Evolutionary conservation across 352 stramenopile species (phyloP).

Genomic region (Phytopythium delawarense): DNA sequence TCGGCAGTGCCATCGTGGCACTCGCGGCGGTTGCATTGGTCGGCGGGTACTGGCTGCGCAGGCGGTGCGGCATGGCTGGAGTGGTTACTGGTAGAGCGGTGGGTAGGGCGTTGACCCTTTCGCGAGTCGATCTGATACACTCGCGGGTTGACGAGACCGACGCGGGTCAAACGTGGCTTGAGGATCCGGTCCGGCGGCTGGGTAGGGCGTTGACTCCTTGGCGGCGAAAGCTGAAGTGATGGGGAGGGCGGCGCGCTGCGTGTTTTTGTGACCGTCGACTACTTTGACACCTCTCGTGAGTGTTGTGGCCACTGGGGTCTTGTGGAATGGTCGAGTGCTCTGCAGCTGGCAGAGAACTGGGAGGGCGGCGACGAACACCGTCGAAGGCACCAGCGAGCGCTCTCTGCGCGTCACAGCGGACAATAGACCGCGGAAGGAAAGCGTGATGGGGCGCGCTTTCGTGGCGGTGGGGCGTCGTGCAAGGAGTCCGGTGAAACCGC

Average conservation of each 20-base stretch:
- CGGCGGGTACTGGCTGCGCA: conserved; percentile 4
- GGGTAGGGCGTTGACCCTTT: not conserved
- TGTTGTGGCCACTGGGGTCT: not conserved
- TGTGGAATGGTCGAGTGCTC: not conserved
- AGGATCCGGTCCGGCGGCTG: not conserved
- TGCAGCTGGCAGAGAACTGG: too few species aligned
- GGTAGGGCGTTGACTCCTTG: not conserved
- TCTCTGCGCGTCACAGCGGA: too few species aligned
- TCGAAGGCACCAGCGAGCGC: too few species aligned
- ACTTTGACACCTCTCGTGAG: too few species aligned
- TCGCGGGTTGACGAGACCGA: not conserved
- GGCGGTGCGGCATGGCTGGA: conserved; percentile 2
- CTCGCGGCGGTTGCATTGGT: not conserved
- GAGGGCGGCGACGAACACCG: too few species aligned
- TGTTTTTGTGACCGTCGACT: conserved; percentile 4
- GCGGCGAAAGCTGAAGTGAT: conserved; percentile 3
- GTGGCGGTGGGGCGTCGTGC: not conserved
- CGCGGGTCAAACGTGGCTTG: not conserved
- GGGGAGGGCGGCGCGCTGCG: not conserved
- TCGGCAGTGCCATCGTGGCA: not conserved
- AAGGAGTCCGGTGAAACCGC: not conserved
- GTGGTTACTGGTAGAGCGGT: not conserved
- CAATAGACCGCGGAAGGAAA: too few species aligned
- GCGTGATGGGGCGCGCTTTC: not conserved
- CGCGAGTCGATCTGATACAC: not conserved